Conservation (phyloP, 768 basidiomycete genomes). For the Boletus pseudopeckii region DNA sequence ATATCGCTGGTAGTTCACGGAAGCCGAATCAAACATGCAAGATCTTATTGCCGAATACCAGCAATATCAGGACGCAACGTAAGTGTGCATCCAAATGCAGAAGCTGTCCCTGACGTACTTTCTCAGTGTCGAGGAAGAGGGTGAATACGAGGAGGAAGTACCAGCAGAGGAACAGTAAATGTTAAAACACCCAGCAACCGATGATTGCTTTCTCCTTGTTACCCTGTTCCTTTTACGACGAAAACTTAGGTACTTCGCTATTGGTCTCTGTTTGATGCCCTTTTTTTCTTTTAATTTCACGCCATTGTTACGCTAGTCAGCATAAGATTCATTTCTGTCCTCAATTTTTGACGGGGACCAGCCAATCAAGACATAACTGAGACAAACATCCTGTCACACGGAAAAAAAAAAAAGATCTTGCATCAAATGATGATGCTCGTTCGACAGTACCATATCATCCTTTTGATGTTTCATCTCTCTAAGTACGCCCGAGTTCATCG, state of each 20-base stretch:
- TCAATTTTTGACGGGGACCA: too few relatives aligned
- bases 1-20: slow-evolving; percentile 64
- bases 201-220: slow-evolving; percentile 15
- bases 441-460: background rate
- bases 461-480: background rate
- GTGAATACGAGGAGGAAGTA: slow-evolving; percentile 82
- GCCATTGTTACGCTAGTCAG: slow-evolving; percentile 31
- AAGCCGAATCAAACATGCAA: slow-evolving; percentile 99
- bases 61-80: slow-evolving; percentile 94
- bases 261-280: slow-evolving; percentile 32
- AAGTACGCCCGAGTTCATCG: background rate
- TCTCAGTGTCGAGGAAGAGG: slow-evolving; percentile 80
- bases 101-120: slow-evolving; percentile 11
- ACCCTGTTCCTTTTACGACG: slow-evolving; percentile 25
- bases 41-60: slow-evolving; percentile 98
- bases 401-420: too few relatives aligned
- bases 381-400: slow-evolving; percentile 3
- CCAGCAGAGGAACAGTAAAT: slow-evolving; percentile 50
- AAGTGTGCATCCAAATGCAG: slow-evolving; percentile 32
- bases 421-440: background rate
- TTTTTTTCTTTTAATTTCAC: slow-evolving; percentile 30
- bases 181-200: slow-evolving; percentile 21
- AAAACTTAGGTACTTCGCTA: slow-evolving; percentile 37
- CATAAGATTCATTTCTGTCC: slow-evolving; percentile 12
- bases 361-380: slow-evolving; percentile 2